These are phyloP conservation scores for Clonostachys byssicola DNA, from an alignment of 2,329 filamentous ascomycete species.

Conservation along the genomic window DNA sequence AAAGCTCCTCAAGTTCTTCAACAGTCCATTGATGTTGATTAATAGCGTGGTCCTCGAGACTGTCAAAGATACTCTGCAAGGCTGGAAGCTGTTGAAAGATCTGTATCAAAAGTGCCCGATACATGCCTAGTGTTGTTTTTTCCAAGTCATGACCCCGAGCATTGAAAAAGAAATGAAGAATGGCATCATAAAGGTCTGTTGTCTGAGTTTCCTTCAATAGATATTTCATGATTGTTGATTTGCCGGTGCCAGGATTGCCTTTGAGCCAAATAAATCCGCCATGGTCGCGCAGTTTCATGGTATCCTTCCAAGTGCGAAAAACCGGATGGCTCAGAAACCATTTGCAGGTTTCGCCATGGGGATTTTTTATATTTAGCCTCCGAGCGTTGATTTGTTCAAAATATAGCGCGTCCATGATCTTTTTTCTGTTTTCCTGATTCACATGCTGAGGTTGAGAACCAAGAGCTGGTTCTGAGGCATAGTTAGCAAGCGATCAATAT, in stretches of 20 bases:
- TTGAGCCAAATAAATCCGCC: conserved; percentile 29
- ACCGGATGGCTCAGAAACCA: conserved; percentile 20
- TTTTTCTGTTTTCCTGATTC: neutral
- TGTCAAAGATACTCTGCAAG: conserved; percentile 26
- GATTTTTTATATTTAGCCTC: conserved; percentile 14
- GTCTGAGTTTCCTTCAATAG: conserved; percentile 22
- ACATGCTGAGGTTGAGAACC: too few species aligned
- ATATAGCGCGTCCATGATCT: conserved; percentile 4
- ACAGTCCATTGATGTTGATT: conserved; percentile 7
- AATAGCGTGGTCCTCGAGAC: conserved; percentile 13
- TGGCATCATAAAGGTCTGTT: conserved; percentile 7
- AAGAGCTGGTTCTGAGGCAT: too few species aligned
- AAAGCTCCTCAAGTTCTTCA: conserved; percentile 10
- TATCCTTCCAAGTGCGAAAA: conserved; percentile 9
- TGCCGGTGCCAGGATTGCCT: conserved; percentile 37
- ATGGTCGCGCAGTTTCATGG: conserved; percentile 12
- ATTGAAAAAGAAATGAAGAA: conserved; percentile 37
- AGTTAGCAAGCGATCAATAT: too few species aligned
- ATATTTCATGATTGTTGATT: conserved; percentile 32
- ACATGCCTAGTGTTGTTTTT: conserved; percentile 31
- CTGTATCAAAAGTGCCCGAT: conserved; percentile 36
- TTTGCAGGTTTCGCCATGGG: conserved; percentile 18
- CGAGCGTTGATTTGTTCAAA: conserved; percentile 9
- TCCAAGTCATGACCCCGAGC: conserved; percentile 22
- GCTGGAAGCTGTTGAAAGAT: conserved; percentile 18